Evolutionary conservation across 78 protist species (phyloP).

Genomic region (Mantamonas sphyraenae): DNA sequence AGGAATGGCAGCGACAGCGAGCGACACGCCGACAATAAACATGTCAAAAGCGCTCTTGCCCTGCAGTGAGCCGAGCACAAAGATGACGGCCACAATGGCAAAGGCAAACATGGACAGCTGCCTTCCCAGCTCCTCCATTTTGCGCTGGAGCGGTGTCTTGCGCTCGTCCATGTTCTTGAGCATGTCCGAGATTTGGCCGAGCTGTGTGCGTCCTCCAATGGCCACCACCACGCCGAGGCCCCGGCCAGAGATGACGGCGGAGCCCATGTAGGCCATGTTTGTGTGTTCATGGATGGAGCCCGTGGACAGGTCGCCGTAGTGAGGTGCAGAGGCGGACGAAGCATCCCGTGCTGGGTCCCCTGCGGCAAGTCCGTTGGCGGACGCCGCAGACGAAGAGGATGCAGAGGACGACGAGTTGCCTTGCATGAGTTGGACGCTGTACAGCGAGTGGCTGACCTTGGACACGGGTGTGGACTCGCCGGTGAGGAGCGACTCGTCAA

Average conservation of each 20-base stretch:
- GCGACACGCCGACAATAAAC: slow-evolving; percentile 69
- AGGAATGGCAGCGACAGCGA: slow-evolving; percentile 89
- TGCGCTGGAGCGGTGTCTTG: slow-evolving; percentile 64
- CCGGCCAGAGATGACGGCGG: slow-evolving; percentile 37
- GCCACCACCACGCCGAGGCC: slow-evolving; percentile 41
- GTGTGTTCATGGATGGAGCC: slow-evolving; percentile 4
- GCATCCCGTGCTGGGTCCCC: neutral
- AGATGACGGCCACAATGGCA: slow-evolving; percentile 33
- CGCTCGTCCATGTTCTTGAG: slow-evolving; percentile 24
- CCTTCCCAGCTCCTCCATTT: slow-evolving; percentile 70
- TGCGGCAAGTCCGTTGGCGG: neutral
- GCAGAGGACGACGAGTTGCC: neutral
- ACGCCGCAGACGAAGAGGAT: neutral
- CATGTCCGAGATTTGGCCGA: slow-evolving; percentile 54
- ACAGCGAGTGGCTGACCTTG: too few relatives aligned
- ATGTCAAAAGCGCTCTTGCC: slow-evolving; percentile 33
- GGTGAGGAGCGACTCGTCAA: slow-evolving; percentile 40
- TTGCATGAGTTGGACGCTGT: neutral
- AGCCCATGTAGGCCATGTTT: slow-evolving; percentile 42
- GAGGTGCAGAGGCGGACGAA: neutral
- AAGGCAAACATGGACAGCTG: slow-evolving; percentile 35
- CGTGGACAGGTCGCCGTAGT: neutral
- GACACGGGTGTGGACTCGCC: slow-evolving; percentile 33
- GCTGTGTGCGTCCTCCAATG: slow-evolving; percentile 52
- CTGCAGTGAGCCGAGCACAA: slow-evolving; percentile 27